phyloP scores from a whole-genome alignment of 1,284 basidiomycete species.

The Apiotrichum gracile region DNA sequence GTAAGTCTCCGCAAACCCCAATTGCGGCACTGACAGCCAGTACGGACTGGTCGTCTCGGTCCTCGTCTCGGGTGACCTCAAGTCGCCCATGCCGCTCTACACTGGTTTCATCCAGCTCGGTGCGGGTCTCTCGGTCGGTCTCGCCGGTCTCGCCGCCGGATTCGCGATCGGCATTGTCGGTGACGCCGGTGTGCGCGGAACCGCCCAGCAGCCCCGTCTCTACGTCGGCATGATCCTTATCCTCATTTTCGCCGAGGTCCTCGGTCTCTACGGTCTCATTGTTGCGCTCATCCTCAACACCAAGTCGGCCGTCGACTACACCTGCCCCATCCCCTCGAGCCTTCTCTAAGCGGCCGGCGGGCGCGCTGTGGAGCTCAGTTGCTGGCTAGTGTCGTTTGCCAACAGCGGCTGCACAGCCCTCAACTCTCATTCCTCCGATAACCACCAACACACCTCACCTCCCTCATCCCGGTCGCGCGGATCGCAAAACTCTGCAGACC shows the following conservation, averaged over 20 bases:
- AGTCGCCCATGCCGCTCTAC: constrained; percentile 61
- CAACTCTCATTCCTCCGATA: too few species aligned
- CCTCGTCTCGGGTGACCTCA: constrained; percentile 68
- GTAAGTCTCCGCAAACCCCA: constrained; percentile 28
- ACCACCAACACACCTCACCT: too few species aligned
- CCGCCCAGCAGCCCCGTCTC: constrained; percentile 83
- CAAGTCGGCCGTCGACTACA: constrained; percentile 37
- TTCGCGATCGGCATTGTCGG: constrained; percentile 94
- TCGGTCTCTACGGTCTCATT: constrained; percentile 58
- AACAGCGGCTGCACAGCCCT: too few species aligned
- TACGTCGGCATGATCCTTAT: constrained; percentile 80
- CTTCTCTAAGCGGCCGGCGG: background rate
- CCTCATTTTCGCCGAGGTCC: constrained; percentile 89
- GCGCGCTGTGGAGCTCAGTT: background rate
- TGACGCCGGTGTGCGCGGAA: constrained; percentile 86
- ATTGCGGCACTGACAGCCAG: constrained; percentile 12
- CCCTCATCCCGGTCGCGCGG: background rate
- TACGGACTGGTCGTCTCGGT: constrained; percentile 93
- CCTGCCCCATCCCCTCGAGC: constrained; percentile 1
- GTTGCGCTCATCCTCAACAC: constrained; percentile 56
- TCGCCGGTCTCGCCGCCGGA: constrained; percentile 82
- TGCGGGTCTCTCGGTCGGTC: constrained; percentile 73
- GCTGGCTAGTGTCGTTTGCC: too few species aligned
- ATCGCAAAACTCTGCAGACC: background rate
- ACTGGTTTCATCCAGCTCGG: constrained; percentile 84